phyloP scores from a whole-genome alignment of 441 rosid genomes.

The Erysimum cheiri region DNA sequence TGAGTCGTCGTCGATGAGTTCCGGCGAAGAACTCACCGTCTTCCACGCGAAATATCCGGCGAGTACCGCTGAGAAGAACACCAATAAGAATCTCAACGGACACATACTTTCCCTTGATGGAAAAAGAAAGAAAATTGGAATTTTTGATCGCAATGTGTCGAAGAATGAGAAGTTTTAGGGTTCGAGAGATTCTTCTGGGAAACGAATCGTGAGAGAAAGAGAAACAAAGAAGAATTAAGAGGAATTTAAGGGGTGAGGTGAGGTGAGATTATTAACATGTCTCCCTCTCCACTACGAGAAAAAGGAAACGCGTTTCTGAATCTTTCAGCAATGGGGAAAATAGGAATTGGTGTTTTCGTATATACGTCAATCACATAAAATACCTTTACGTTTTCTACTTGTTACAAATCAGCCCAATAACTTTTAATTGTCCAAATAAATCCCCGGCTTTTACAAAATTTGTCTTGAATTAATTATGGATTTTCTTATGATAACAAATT shows the following conservation, averaged over 20 bases:
- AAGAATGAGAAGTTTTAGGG: slow-evolving; percentile 16
- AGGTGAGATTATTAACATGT: slow-evolving; percentile 27
- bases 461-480: background rate
- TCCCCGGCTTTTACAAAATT: background rate
- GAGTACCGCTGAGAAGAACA: slow-evolving; percentile 81
- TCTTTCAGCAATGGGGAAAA: slow-evolving; percentile 28
- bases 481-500: background rate
- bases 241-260: slow-evolving; percentile 11
- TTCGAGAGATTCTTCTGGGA: slow-evolving; percentile 22
- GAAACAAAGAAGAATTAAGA: background rate
- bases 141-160: slow-evolving; percentile 10
- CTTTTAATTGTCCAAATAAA: background rate
- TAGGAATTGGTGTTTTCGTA: background rate
- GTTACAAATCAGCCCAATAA: slow-evolving; percentile 3
- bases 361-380: background rate
- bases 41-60: slow-evolving; percentile 87
- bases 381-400: background rate
- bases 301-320: slow-evolving; percentile 40
- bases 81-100: slow-evolving; percentile 80
- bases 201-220: slow-evolving; percentile 20
- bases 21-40: slow-evolving; percentile 70
- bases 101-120: slow-evolving; percentile 56
- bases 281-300: slow-evolving; percentile 37
- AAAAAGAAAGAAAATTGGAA: slow-evolving; percentile 6
- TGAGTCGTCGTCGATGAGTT: slow-evolving; percentile 47